Evolutionary conservation across 1,139 yeast genomes (phyloP), one percentile per base, ranked within the genome.

Genomic region (Candida buenavistaensis): DNA sequence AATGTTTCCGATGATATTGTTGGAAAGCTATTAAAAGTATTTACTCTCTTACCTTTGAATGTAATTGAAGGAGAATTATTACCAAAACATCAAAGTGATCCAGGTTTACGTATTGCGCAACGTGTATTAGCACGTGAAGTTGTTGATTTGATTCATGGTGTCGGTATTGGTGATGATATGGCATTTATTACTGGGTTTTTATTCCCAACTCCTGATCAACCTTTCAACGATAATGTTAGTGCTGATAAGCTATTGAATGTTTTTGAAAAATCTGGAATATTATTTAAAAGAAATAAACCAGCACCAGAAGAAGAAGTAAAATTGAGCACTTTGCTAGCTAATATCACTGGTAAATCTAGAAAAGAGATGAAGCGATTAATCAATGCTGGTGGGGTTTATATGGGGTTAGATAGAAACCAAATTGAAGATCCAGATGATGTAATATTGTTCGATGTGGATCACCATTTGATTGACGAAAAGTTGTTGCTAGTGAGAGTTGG

Each of bases 141-240:
- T 29, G 84, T 92, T 4, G 95, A 87, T 49, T 68, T 92, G 51
- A 72, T 92, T 23, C 97, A 89, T 57, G 98, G 97, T 0, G 68
- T 68, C 8, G 94, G 92, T 0, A 68, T 74, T 5, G 95, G 95
- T 3, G 71, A 73, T 21, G 72, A 78, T 36, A 82, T 88, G 51
- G 77, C 80, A 7, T 65, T 71, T 28, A 72, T 83, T 15, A 79
- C 92, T 3, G 68, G 80, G 5, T 73, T 84, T 40, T 56, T 87
- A 32, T 86, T 82, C 55, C 86, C 87, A 3, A 64, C 75, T 1
- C 76, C 76, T 5, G 75, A 70, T 32, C 72, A 68, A 37, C 72
- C 77, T 6, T 68, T 68, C 43, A 58, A 68, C 49, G 72, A 71
- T 17, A 65, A 62, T 10, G 54, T 72, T 6, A 55, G 76, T 5